Percentiles rank a stretch among this genome's conserved stretches.
Conservation (phyloP, 2,329 filamentous ascomycete genomes). For the Cordyceps javanica region DNA sequence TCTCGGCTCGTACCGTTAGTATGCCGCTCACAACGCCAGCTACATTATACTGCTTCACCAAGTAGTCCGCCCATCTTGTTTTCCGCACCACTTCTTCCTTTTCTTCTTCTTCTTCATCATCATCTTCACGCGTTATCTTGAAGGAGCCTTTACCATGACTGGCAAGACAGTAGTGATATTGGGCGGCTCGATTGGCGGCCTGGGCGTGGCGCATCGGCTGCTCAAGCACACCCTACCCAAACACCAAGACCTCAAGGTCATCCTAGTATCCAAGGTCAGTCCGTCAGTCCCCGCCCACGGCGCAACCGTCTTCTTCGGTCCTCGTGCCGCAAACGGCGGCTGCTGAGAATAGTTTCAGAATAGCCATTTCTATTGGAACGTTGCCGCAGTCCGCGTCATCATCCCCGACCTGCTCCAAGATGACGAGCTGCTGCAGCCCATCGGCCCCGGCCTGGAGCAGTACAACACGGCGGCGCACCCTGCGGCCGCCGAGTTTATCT, state of each 20-base stretch:
- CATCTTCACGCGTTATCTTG: too few species aligned
- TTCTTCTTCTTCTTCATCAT: too few species aligned
- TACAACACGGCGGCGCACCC: conserved; percentile 32
- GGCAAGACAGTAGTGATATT: conserved; percentile 48
- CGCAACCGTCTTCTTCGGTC: too few species aligned
- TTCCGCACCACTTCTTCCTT: not conserved
- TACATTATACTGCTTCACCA: not conserved
- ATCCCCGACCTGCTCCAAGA: conserved; percentile 44
- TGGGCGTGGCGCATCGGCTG: conserved; percentile 47
- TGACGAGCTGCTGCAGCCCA: conserved; percentile 43
- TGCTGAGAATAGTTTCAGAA: conserved; percentile 31
- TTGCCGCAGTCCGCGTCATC: conserved; percentile 50
- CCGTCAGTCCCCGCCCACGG: not conserved
- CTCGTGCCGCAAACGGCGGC: too few species aligned
- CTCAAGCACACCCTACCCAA: conserved; percentile 44
- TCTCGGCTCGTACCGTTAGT: not conserved
- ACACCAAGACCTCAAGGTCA: conserved; percentile 43
- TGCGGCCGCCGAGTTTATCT: conserved; percentile 44
- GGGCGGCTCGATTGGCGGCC: conserved; percentile 47
- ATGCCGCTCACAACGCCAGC: not conserved
- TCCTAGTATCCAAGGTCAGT: conserved; percentile 49
- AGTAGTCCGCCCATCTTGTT: not conserved
- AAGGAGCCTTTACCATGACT: not conserved
- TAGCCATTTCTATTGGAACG: conserved; percentile 53
- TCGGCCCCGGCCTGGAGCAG: conserved; percentile 41